These are phyloP conservation scores for Blastocystis hominis DNA, from an alignment of 352 stramenopile species.

Conservation along the genomic window DNA sequence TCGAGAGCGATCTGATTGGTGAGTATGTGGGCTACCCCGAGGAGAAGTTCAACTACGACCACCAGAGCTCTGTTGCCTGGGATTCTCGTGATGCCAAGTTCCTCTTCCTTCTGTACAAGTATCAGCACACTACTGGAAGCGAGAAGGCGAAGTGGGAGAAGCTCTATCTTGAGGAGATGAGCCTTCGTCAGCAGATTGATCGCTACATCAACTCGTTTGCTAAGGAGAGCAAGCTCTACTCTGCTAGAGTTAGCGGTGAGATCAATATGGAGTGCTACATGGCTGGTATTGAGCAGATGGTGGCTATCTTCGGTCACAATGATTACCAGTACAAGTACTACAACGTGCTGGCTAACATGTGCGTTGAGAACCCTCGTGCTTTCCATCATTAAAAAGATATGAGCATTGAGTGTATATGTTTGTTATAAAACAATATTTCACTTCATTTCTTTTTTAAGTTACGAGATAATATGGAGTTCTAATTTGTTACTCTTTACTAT, in stretches of 20 bases:
- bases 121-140: not conserved
- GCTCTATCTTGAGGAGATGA: constrained; percentile 32
- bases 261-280: constrained; percentile 40
- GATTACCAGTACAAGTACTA: constrained; percentile 57
- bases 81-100: constrained; percentile 29
- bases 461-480: too few relatives aligned
- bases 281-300: constrained; percentile 26
- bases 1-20: constrained; percentile 25
- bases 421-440: not conserved
- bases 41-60: not conserved
- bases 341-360: constrained; percentile 50
- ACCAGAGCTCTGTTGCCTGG: not conserved
- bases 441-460: not conserved
- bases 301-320: constrained; percentile 34
- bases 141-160: constrained; percentile 46
- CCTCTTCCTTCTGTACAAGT: constrained; percentile 16
- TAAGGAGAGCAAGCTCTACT: constrained; percentile 14
- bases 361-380: constrained; percentile 36
- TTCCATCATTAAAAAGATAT: constrained; percentile 12
- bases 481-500: too few relatives aligned
- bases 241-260: not conserved
- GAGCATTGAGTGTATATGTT: not conserved
- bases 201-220: constrained; percentile 46
- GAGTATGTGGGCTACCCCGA: constrained; percentile 34
- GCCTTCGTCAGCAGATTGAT: constrained; percentile 16